Evolutionary conservation across 306 rosid genomes (phyloP), one percentile per base, ranked within the genome.

Genomic region (Quillaja saponaria): DNA sequence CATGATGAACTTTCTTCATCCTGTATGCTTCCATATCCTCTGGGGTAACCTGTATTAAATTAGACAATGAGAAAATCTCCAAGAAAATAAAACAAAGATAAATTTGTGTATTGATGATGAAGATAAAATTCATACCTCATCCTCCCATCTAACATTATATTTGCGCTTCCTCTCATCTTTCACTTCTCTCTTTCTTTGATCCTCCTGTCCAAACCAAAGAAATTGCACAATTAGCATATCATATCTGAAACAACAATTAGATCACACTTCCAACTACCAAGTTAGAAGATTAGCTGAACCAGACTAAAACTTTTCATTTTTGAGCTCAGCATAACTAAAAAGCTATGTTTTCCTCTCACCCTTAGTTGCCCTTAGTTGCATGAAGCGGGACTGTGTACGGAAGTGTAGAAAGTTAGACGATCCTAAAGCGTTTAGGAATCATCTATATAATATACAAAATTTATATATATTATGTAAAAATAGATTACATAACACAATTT

Each of bases 1-100:
- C 81, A 10, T 64, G 81, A 35, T 71, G 90, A 0, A 81, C 40
- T 73, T 49, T 85, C 65, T 85, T 85, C 85, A 79, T 79, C 75
- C 83, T 64, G 47, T 79, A 85, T 10, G 81, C 85, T 64, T 85
- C 87, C 90, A 81, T 71, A 18, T 78, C 85, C 80, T 81, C 87
- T 0, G 61, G 31, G 7, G 78, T 82, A 33, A 82, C 83, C 85
- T 76, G 58, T 15, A 63, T 16, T 13, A 10, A 8, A 25, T 13
- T 14, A 17, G 28, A 47, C 16, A 37, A 16, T 63, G 64, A 37
- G 11, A 38, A 46, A 47, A 37, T 63, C 40, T 31, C 34, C 38
- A 68, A 25, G n/a, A n/a, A n/a, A n/a, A n/a, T n/a, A n/a, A n/a
- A n/a, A n/a, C n/a, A n/a, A n/a, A n/a, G n/a, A n/a, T n/a, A n/a